These are phyloP conservation scores for Annona cherimola DNA, from an alignment of 164 flowering plant species.

Conservation along the genomic window DNA sequence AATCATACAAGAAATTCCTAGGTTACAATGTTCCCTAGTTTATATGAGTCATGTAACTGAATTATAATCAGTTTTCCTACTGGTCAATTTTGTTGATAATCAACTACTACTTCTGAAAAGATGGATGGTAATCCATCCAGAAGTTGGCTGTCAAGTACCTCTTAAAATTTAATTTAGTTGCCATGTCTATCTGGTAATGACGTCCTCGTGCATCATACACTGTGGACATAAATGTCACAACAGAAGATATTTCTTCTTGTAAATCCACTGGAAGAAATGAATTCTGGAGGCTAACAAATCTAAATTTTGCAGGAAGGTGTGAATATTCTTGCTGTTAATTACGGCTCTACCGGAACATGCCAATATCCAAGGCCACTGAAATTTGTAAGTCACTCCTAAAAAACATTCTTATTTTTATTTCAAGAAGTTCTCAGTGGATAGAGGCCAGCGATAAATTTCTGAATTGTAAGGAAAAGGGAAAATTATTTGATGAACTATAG, in stretches of 20 bases:
- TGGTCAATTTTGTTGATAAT: too few relatives aligned
- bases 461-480: not conserved
- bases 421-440: not conserved
- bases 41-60: too few relatives aligned
- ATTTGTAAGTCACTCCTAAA: conserved; percentile 46
- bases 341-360: conserved; percentile 85
- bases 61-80: too few relatives aligned
- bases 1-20: too few relatives aligned
- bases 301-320: conserved; percentile 65
- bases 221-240: not conserved
- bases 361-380: conserved; percentile 65
- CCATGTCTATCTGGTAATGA: too few relatives aligned
- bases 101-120: too few relatives aligned
- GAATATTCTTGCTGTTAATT: conserved; percentile 79
- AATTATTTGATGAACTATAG: too few relatives aligned
- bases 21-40: too few relatives aligned
- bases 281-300: not conserved
- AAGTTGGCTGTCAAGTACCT: too few relatives aligned
- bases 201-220: not conserved
- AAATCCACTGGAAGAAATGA: not conserved
- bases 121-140: too few relatives aligned
- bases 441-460: not conserved
- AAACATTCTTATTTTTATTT: not conserved
- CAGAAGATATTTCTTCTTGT: not conserved
- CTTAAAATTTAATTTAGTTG: too few relatives aligned